A percentile compares a stretch with the other conserved stretches of the same genome.
phyloP scores from a whole-genome alignment of 257 asterid species.

The Anisodus tanguticus region DNA sequence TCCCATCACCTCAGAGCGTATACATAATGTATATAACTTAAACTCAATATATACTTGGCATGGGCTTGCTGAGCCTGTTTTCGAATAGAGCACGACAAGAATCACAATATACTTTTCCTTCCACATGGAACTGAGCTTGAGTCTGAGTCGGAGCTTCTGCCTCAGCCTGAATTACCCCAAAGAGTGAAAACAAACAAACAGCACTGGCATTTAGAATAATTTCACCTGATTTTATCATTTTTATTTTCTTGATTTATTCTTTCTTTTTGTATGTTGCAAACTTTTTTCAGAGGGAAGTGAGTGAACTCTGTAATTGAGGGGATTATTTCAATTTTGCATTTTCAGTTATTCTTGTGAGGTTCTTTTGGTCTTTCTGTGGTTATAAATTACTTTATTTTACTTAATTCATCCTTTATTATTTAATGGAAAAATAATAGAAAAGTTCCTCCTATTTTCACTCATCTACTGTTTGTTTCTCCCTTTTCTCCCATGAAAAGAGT shows the following conservation, averaged over 20 bases:
- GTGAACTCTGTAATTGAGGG: not conserved
- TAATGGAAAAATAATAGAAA: not conserved
- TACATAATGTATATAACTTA: too few species aligned
- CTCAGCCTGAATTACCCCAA: slow-evolving; percentile 30
- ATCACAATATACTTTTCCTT: slow-evolving; percentile 74
- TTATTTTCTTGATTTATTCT: not conserved
- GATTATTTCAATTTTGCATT: not conserved
- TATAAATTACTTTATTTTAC: not conserved
- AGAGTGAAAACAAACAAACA: slow-evolving; percentile 43
- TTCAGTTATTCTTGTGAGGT: slow-evolving; percentile 17
- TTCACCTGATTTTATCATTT: slow-evolving; percentile 49
- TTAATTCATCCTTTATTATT: not conserved
- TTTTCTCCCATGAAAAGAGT: not conserved
- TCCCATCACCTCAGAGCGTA: not conserved
- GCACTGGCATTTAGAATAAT: slow-evolving; percentile 41
- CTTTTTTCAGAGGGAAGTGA: not conserved
- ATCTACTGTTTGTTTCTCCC: not conserved
- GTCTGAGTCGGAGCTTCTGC: slow-evolving; percentile 16
- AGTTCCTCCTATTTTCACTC: not conserved
- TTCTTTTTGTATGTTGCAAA: not conserved
- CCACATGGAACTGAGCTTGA: slow-evolving; percentile 43
- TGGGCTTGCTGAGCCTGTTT: slow-evolving; percentile 58
- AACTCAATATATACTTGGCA: slow-evolving; percentile 49
- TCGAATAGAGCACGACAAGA: slow-evolving; percentile 68
- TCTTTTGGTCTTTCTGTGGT: slow-evolving; percentile 19